These are phyloP conservation scores for Giardia muris DNA, from an alignment of 208 protist species.

Conservation along the genomic window DNA sequence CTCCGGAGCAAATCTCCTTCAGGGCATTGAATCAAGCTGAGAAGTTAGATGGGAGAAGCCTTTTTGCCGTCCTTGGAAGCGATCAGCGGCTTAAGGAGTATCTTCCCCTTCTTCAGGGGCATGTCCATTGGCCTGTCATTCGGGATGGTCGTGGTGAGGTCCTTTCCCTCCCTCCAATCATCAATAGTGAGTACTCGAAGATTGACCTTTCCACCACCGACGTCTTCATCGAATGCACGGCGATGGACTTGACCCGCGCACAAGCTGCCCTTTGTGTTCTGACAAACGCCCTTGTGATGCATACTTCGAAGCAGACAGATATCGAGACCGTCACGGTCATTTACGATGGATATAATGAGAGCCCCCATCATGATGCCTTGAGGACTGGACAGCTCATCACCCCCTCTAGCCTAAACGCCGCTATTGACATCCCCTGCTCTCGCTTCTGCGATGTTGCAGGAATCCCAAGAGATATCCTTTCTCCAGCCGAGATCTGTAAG, in stretches of 20 bases:
- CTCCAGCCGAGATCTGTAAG: slow-evolving; percentile 64
- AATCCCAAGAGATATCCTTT: not conserved
- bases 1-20: slow-evolving; percentile 64
- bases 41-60: slow-evolving; percentile 52
- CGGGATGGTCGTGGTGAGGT: slow-evolving; percentile 56
- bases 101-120: slow-evolving; percentile 52
- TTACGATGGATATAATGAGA: not conserved
- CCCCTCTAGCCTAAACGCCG: too few relatives aligned
- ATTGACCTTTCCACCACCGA: slow-evolving; percentile 82
- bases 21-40: slow-evolving; percentile 63
- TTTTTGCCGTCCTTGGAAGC: slow-evolving; percentile 58
- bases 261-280: slow-evolving; percentile 2
- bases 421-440: not conserved
- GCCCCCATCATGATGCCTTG: not conserved
- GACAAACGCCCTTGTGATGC: not conserved
- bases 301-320: not conserved
- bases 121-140: slow-evolving; percentile 52
- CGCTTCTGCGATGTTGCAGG: not conserved
- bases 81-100: slow-evolving; percentile 42
- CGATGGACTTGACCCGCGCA: slow-evolving; percentile 73
- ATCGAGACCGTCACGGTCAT: not conserved
- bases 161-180: slow-evolving; percentile 94
- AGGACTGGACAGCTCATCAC: not conserved
- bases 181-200: slow-evolving; percentile 88
- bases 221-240: slow-evolving; percentile 96